Conservation (phyloP, 2,329 filamentous ascomycete genomes). For the Talaromyces verruculosus region DNA sequence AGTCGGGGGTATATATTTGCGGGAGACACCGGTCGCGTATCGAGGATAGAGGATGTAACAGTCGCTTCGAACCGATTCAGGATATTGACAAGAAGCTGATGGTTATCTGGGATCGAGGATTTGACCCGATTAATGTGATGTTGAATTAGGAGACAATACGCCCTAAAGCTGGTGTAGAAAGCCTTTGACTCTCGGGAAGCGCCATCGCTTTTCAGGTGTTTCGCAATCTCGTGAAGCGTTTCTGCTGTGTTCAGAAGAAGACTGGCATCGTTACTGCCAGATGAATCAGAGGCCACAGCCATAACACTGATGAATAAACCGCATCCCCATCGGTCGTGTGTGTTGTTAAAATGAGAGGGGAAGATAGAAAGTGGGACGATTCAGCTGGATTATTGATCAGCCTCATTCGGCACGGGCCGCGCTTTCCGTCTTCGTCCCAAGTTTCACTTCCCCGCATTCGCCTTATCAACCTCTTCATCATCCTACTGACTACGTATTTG, state of each 20-base stretch:
- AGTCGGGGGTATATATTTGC: neutral
- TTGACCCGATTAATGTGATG: slow-evolving; percentile 1
- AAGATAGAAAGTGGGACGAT: neutral
- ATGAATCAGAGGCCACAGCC: neutral
- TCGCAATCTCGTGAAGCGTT: neutral
- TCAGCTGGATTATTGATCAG: neutral
- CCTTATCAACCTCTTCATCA: neutral
- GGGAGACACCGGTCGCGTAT: neutral
- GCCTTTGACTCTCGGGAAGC: neutral
- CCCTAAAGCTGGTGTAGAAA: neutral
- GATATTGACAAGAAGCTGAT: neutral
- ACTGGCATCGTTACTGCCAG: neutral
- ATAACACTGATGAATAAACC: neutral
- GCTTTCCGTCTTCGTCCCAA: neutral
- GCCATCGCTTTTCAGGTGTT: neutral
- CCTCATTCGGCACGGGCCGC: slow-evolving; percentile 4
- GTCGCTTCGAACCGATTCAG: neutral
- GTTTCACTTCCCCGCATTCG: neutral
- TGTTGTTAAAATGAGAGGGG: neutral
- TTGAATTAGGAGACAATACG: neutral
- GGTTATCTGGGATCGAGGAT: neutral
- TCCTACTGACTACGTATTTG: neutral
- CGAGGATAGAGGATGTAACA: neutral
- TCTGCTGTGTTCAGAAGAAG: neutral
- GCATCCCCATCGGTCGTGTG: neutral